Base-by-base conservation (phyloP, 371 early-diverging fungal species). In the Blakeslea trispora region DNA sequence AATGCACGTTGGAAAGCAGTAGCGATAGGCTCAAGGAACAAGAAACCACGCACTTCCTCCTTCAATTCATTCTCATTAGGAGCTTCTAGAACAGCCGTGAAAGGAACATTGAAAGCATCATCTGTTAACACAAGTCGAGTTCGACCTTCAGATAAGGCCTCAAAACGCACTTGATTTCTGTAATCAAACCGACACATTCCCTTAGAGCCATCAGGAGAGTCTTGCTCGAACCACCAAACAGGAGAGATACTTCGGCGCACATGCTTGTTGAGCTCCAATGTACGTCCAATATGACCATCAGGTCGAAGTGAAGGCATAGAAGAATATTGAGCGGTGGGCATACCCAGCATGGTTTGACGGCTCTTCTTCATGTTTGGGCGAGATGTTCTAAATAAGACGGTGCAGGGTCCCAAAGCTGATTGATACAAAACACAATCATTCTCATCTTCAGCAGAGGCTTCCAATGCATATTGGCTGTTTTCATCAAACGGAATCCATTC, bases 211-310 rank as follows among this genome's bases (percentile, higher is more conserved):
- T 72, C 69, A 10, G 51, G 28, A 10, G 50, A 54, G n/a, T 76
- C 76, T 48, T 76, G 71, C 46, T 76, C 76, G 59, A 55, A 76
- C 76, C 76, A 76, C 76, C 76, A 76, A 2, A 62, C 64, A 45
- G 76, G 76, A 15, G 71, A 64, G 8, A 72, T 57, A 2, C 61
- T 61, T 15, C 76, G 66, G 7, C 71, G 76, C 4, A 76, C 46
- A 15, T 57, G 57, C 14, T 72, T 64, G 48, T 69, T 55, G 5
- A 66, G 28, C 40, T 60, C 59, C 43, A 73, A 50, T 41, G 59
- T 59, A 8, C 48, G 41, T 8, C 34, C 53, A 8, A 28, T 18
- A 5, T 19, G 32, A 19, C 46, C 35, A 24, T 43, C 10, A 1
- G 53, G 21, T 11, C 17, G 37, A 34, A 68, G 51, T 4, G 61